Percentiles rank a stretch among this genome's conserved stretches.
Evolutionary conservation across 169 alveolate genomes (phyloP).

Genomic region (Plasmodium gonderi): DNA sequence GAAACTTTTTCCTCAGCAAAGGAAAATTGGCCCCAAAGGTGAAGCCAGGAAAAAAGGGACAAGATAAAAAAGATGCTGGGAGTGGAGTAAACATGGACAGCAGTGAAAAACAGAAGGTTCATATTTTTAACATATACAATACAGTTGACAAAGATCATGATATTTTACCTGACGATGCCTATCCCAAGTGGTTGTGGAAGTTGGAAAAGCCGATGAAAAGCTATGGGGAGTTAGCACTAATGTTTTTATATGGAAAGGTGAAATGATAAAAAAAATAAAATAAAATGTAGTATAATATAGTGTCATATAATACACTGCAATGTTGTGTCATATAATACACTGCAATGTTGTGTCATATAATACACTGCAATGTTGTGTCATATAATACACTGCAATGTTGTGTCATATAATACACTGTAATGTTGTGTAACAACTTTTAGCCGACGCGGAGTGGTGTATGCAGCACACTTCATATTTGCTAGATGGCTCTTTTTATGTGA

Average conservation of each 20-base stretch:
- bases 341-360: no score
- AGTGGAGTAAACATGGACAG: constrained; percentile 61
- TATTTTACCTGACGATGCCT: constrained; percentile 83
- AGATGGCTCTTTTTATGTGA: no score
- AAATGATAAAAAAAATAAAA: not conserved
- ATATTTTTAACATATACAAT: constrained; percentile 83
- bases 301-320: no score
- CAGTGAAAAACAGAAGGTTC: constrained; percentile 74
- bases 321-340: no score
- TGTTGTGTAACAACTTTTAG: no score
- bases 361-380: no score
- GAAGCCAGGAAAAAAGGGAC: constrained; percentile 74
- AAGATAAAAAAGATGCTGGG: constrained; percentile 65
- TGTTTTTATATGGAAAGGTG: constrained; percentile 85
- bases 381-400: no score
- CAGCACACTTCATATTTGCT: no score
- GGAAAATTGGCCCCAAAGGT: constrained; percentile 52
- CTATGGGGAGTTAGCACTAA: constrained; percentile 84
- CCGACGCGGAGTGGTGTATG: no score
- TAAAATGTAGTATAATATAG: no score
- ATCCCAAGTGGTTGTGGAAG: constrained; percentile 86
- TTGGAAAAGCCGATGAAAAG: constrained; percentile 84
- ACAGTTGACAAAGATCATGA: constrained; percentile 81
- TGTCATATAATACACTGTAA: no score
- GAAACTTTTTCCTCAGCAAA: constrained; percentile 38